Percentiles rank a stretch among this genome's conserved stretches.
Conservation (phyloP, 495 filamentous ascomycete genomes). For the Aspergillus carlsbadensis region DNA sequence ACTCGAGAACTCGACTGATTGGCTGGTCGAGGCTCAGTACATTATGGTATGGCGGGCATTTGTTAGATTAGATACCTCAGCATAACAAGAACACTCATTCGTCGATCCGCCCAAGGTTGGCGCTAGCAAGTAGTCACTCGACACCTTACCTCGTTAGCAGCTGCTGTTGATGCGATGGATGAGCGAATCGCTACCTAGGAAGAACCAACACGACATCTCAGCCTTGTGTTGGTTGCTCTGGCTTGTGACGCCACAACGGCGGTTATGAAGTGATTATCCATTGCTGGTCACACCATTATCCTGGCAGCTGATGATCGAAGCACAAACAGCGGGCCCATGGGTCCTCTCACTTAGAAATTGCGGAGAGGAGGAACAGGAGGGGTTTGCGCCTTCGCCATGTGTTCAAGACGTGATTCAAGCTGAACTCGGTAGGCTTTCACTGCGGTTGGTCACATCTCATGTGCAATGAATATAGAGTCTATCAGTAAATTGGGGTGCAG, state of each 20-base stretch:
- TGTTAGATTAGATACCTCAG: background rate
- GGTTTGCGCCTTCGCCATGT: background rate
- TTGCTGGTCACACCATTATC: constrained; percentile 6
- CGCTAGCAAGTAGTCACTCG: constrained; percentile 10
- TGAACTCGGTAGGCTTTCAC: too few relatives aligned
- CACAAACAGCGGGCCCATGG: background rate
- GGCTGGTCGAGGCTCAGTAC: background rate
- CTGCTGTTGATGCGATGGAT: background rate
- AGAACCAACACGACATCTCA: too few relatives aligned
- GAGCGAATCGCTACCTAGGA: background rate
- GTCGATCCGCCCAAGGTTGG: constrained; percentile 1
- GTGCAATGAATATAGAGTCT: background rate
- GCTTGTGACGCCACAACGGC: constrained; percentile 19
- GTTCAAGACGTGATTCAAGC: background rate
- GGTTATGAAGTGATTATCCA: constrained; percentile 8
- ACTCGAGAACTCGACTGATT: background rate
- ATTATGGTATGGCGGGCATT: background rate
- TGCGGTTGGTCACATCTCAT: too few relatives aligned
- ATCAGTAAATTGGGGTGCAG: background rate
- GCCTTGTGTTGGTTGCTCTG: constrained; percentile 3
- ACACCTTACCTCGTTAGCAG: constrained; percentile 4
- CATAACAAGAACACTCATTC: background rate
- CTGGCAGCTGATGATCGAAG: background rate
- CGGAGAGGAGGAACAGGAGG: background rate
- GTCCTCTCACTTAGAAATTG: background rate